Conservation (phyloP, 305 asterid species). For the Fraxinus baroniana region DNA sequence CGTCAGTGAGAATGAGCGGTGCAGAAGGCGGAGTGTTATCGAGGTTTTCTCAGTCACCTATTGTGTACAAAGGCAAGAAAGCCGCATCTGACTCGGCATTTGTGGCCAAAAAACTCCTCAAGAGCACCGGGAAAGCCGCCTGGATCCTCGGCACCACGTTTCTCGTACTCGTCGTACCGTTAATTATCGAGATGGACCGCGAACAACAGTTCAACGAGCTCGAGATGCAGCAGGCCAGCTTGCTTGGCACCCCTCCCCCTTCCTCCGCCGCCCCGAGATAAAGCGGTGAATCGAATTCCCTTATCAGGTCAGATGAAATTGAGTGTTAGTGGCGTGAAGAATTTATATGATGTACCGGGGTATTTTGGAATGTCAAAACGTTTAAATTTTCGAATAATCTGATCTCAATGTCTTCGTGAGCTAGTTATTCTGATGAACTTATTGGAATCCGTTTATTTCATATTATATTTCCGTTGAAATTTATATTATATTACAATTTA, state of each 20-base stretch:
- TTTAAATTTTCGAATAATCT: not conserved
- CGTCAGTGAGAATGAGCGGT: not conserved
- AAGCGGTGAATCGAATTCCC: not conserved
- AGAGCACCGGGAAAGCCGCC: conserved; percentile 82
- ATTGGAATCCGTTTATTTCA: not conserved
- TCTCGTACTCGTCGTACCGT: conserved; percentile 69
- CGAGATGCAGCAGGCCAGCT: conserved; percentile 78
- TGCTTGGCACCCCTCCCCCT: conserved; percentile 55
- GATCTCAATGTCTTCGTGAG: not conserved
- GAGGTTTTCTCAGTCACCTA: conserved; percentile 48
- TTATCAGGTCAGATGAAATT: conserved; percentile 9
- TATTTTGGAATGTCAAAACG: not conserved
- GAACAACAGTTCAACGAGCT: conserved; percentile 76
- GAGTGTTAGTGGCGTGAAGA: not conserved
- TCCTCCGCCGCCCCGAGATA: conserved; percentile 34
- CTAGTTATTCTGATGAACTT: not conserved
- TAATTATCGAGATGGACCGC: conserved; percentile 84
- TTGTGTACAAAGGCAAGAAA: conserved; percentile 66
- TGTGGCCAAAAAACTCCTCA: conserved; percentile 62
- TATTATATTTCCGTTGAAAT: not conserved
- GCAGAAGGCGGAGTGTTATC: conserved; percentile 25
- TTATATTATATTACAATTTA: not conserved
- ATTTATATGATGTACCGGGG: not conserved
- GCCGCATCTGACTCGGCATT: conserved; percentile 65
- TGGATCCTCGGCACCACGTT: conserved; percentile 77